Evolutionary conservation across 2,329 filamentous ascomycete species (phyloP).

Genomic region (Calonectria honghensis): DNA sequence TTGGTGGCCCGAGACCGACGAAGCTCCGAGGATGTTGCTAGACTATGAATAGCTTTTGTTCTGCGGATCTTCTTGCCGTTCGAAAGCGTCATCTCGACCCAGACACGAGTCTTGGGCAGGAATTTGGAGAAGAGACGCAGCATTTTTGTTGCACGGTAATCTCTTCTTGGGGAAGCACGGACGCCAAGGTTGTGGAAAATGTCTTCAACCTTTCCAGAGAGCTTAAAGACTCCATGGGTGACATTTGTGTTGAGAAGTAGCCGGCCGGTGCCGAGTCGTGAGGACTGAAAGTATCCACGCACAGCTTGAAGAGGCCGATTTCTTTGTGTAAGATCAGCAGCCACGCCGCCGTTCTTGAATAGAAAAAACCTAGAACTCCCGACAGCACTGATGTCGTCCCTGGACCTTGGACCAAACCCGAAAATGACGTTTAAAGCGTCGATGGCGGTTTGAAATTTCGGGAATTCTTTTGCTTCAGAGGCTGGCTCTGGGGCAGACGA

Average conservation of each 20-base stretch:
- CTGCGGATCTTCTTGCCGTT: slow-evolving; percentile 57
- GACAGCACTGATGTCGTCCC: slow-evolving; percentile 62
- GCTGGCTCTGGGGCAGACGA: slow-evolving; percentile 63
- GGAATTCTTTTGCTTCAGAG: slow-evolving; percentile 63
- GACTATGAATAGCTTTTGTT: slow-evolving; percentile 55
- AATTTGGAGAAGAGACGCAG: slow-evolving; percentile 60
- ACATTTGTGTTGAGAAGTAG: slow-evolving; percentile 74
- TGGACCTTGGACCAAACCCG: slow-evolving; percentile 65
- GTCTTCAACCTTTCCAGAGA: slow-evolving; percentile 59
- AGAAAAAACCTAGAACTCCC: slow-evolving; percentile 71
- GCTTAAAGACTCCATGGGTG: slow-evolving; percentile 71
- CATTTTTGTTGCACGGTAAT: slow-evolving; percentile 36
- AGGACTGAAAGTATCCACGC: slow-evolving; percentile 74
- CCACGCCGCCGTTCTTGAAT: slow-evolving; percentile 57
- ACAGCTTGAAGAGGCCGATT: slow-evolving; percentile 63
- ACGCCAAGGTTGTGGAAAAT: slow-evolving; percentile 58
- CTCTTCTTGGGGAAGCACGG: slow-evolving; percentile 32
- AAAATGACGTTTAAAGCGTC: slow-evolving; percentile 73
- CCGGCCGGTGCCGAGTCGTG: slow-evolving; percentile 71
- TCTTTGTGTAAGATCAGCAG: slow-evolving; percentile 52
- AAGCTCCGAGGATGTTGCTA: slow-evolving; percentile 54
- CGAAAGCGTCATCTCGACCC: slow-evolving; percentile 56
- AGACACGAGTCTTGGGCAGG: slow-evolving; percentile 63
- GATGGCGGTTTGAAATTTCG: slow-evolving; percentile 68
- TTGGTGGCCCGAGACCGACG: slow-evolving; percentile 41